Percentiles rank a stretch among this genome's conserved stretches.
Evolutionary conservation across 805 yeast genomes (phyloP).

Genomic region (Candida krabiensis): DNA sequence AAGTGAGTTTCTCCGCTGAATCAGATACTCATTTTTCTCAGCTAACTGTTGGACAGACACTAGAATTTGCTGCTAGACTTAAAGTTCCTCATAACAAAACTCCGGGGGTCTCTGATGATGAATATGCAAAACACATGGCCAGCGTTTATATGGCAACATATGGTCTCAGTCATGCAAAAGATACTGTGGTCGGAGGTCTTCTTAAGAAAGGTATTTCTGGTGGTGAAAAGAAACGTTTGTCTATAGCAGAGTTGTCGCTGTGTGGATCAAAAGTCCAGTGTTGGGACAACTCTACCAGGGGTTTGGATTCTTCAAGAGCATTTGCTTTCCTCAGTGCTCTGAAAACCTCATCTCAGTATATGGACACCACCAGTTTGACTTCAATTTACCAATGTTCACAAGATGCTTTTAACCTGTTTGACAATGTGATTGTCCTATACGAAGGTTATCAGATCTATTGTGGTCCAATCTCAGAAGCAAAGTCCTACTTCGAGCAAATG

Average conservation of each 20-base stretch:
- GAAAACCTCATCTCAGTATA: conserved; percentile 46
- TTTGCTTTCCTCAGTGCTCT: conserved; percentile 55
- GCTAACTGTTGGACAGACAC: conserved; percentile 62
- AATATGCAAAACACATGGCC: conserved; percentile 51
- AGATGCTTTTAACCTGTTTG: conserved; percentile 39
- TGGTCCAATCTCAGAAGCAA: conserved; percentile 35
- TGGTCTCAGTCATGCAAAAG: conserved; percentile 43
- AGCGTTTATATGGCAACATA: conserved; percentile 38
- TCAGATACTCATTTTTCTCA: conserved; percentile 66
- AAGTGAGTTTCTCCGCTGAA: conserved; percentile 68
- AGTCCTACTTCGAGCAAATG: conserved; percentile 35
- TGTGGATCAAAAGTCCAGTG: conserved; percentile 40
- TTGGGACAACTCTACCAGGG: conserved; percentile 67
- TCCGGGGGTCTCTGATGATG: conserved; percentile 49
- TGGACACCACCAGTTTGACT: conserved; percentile 45
- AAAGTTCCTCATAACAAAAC: conserved; percentile 61
- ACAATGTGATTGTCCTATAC: conserved; percentile 37
- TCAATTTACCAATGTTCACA: conserved; percentile 44
- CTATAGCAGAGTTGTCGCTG: conserved; percentile 51
- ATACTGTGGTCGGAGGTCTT: conserved; percentile 60
- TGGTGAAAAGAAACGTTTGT: conserved; percentile 62
- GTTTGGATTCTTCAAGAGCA: conserved; percentile 66
- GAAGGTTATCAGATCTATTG: conserved; percentile 41
- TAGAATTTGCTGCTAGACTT: conserved; percentile 58
- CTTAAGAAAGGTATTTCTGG: conserved; percentile 61